Evolutionary conservation across 805 yeast genomes (phyloP), one percentile per base, ranked within the genome.

Genomic region (Schwanniomyces pseudopolymorphus): DNA sequence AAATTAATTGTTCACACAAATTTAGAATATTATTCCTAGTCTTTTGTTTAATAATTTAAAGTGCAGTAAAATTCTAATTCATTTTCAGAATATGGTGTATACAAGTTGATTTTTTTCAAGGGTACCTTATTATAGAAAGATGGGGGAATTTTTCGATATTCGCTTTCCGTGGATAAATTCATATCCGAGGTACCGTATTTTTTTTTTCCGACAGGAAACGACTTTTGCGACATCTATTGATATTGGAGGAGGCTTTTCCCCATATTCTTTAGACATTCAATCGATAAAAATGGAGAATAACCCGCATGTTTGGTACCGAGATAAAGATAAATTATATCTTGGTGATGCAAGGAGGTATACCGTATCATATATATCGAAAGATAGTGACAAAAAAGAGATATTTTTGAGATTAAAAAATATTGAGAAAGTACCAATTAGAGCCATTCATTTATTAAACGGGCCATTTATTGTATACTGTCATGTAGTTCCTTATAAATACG

Each of bases 381-480:
- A 63, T 45, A 40, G 47, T 5, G 28, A 43, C 9, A 44, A 44
- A n/a, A 37, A 44, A 1, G 54, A 57, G 33, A 50, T 72, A 19
- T 71, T 56, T 51, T 57, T 70, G 43, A 61, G 77, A 19, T 52
- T 73, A 22, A 72, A 72, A 51, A 73, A 73, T 52, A 58, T 63
- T 36, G 78, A 73, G 48, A 60, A 55, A 26, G 52, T 72, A 5
- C 49, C 61, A 6, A 64, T 73, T 16, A 54, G 77, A 39, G 75
- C 77, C 8, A 61, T 73, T 41, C 76, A 72, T 45, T 45, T 73
- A 28, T 54, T 73, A 24, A 70, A 63, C 46, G 78, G 78, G 0
- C 78, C 78, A 3, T 71, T 72, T 46, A 66, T 66, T 17, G 45
- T 73, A n/a, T 73, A 73, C 53, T 69, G 76, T 52, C 76, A 72